Percentiles rank a stretch among this genome's conserved stretches.
These are phyloP conservation scores for Pyricularia sp. DNA, from an alignment of 2,329 filamentous ascomycete species.

Conservation along the genomic window DNA sequence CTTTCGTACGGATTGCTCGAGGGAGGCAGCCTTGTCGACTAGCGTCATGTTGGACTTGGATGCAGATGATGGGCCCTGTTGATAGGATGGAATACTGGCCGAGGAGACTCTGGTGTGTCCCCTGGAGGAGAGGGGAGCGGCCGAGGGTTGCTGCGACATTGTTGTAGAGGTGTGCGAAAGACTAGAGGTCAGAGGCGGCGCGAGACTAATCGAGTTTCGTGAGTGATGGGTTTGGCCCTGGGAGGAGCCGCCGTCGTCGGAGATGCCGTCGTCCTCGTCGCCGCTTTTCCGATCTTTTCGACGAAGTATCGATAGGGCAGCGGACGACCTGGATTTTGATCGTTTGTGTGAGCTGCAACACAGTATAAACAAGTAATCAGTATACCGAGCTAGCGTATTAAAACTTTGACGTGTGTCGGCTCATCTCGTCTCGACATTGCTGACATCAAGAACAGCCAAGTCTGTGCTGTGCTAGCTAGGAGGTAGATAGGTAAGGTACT, in stretches of 20 bases:
- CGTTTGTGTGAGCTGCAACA: slow-evolving; percentile 28
- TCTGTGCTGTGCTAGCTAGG: background rate
- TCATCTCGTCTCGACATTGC: background rate
- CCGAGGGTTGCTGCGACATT: slow-evolving; percentile 18
- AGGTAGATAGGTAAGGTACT: too few species aligned
- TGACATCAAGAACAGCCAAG: background rate
- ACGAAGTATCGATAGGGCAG: slow-evolving; percentile 39
- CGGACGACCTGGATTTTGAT: slow-evolving; percentile 32
- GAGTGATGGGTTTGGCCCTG: slow-evolving; percentile 7
- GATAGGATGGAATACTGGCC: slow-evolving; percentile 26
- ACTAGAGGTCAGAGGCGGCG: slow-evolving; percentile 19
- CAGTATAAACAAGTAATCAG: background rate
- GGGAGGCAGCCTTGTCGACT: slow-evolving; percentile 37
- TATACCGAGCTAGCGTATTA: background rate
- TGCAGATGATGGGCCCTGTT: slow-evolving; percentile 19
- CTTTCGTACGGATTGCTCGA: slow-evolving; percentile 88
- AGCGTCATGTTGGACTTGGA: slow-evolving; percentile 16
- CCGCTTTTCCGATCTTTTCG: slow-evolving; percentile 30
- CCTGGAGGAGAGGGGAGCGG: slow-evolving; percentile 14
- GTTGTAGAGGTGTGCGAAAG: slow-evolving; percentile 20
- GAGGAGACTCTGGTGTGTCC: slow-evolving; percentile 24
- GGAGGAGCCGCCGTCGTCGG: slow-evolving; percentile 33
- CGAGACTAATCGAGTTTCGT: background rate
- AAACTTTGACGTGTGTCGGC: background rate
- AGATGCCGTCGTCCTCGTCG: slow-evolving; percentile 34